Percentiles rank a stretch among this genome's conserved stretches.
Conservation (phyloP, 1,139 yeast genomes). For the Pichia sp. region DNA sequence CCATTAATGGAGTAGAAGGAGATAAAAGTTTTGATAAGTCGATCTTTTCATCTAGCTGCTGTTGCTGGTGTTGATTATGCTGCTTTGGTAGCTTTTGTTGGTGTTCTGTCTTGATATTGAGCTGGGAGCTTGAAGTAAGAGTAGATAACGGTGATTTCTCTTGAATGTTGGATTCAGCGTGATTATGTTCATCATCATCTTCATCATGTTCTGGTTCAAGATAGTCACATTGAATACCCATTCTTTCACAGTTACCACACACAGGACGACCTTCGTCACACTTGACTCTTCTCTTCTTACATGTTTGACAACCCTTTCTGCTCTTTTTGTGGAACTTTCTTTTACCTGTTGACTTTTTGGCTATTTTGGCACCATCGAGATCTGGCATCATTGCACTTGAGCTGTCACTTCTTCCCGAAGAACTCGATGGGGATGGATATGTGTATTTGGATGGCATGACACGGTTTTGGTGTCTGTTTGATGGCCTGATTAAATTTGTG, state of each 20-base stretch:
- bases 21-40: background rate
- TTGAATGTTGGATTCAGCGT: background rate
- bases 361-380: slow-evolving; percentile 18
- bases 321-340: slow-evolving; percentile 85
- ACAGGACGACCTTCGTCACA: slow-evolving; percentile 86
- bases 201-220: slow-evolving; percentile 3
- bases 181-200: background rate
- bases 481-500: too few relatives aligned
- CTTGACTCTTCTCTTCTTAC: slow-evolving; percentile 85
- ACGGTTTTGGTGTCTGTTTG: too few relatives aligned
- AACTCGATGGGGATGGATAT: background rate
- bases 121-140: background rate
- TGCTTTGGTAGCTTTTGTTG: too few relatives aligned
- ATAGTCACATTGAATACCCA: slow-evolving; percentile 76
- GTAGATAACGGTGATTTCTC: too few relatives aligned
- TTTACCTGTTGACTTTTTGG: slow-evolving; percentile 45
- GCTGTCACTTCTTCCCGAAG: background rate
- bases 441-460: slow-evolving; percentile 2
- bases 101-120: background rate
- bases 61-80: slow-evolving; percentile 1
- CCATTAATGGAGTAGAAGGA: slow-evolving; percentile 8
- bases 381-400: background rate
- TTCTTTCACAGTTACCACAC: slow-evolving; percentile 74
- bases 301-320: slow-evolving; percentile 83
- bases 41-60: background rate